Percentiles rank a stretch among this genome's conserved stretches.
phyloP scores from a whole-genome alignment of 164 flowering plant genomes.

The Amborella trichopoda region DNA sequence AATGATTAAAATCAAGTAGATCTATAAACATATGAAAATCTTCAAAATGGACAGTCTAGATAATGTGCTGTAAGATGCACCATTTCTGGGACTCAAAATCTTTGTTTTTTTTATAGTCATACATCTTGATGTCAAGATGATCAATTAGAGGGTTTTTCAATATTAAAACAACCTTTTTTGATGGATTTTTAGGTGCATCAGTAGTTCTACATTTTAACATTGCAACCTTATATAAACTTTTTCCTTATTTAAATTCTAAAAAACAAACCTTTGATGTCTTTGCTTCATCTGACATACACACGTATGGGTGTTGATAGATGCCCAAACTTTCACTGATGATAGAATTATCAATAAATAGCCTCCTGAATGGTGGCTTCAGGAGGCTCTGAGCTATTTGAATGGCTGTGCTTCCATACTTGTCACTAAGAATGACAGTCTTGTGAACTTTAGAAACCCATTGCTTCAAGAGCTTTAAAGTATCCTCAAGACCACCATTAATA shows the following conservation, averaged over 20 bases:
- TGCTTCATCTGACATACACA: conserved; percentile 21
- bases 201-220: neutral
- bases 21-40: no score
- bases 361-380: conserved; percentile 23
- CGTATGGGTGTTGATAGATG: conserved; percentile 22
- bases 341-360: conserved; percentile 28
- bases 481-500: conserved; percentile 17
- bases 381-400: conserved; percentile 23
- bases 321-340: conserved; percentile 28
- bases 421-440: conserved; percentile 38
- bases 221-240: no score
- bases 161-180: neutral
- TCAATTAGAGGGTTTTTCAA: neutral
- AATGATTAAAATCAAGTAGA: no score
- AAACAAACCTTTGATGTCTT: conserved; percentile 27
- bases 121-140: neutral
- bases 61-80: no score
- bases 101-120: neutral
- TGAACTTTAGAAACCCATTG: conserved; percentile 29
- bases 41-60: no score
- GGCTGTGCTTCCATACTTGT: conserved; percentile 14
- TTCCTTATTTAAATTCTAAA: no score
- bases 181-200: no score
- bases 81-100: neutral
- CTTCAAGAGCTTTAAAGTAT: conserved; percentile 33